A percentile compares a stretch with the other conserved stretches of the same genome.
phyloP scores from a whole-genome alignment of 1,284 basidiomycete species.

The Ganoderma sinense region DNA sequence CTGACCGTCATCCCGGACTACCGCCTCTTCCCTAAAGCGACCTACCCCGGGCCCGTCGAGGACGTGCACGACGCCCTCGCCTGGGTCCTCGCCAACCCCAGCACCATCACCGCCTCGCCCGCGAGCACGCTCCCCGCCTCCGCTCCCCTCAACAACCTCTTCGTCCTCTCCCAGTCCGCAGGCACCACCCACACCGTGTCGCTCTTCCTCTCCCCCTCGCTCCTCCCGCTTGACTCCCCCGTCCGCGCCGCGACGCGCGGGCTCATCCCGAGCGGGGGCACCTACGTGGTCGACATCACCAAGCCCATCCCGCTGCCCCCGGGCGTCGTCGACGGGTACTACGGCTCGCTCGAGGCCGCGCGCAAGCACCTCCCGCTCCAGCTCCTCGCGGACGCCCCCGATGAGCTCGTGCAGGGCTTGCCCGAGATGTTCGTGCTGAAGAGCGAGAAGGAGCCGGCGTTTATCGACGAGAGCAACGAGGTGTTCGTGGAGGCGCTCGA shows the following conservation, averaged over 20 bases:
- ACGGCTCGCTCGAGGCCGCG: conserved; percentile 49
- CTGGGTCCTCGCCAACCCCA: conserved; percentile 55
- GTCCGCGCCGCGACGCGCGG: too few relatives aligned
- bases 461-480: conserved; percentile 43
- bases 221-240: conserved; percentile 42
- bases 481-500: conserved; percentile 47
- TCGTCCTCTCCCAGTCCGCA: conserved; percentile 65
- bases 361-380: conserved; percentile 49
- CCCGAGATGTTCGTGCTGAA: conserved; percentile 56
- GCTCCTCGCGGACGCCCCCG: conserved; percentile 46
- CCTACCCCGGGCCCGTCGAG: conserved; percentile 59
- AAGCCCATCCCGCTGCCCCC: conserved; percentile 32
- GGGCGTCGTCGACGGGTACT: conserved; percentile 48
- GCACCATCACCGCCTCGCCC: conserved; percentile 34
- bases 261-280: conserved; percentile 54
- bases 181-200: conserved; percentile 59
- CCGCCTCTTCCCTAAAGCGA: conserved; percentile 60
- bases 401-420: conserved; percentile 44
- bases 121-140: conserved; percentile 1
- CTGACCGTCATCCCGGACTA: conserved; percentile 70
- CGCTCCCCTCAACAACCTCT: conserved; percentile 43
- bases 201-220: conserved; percentile 48
- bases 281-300: conserved; percentile 46
- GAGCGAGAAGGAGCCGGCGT: conserved; percentile 59
- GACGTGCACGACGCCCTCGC: conserved; percentile 65